Evolutionary conservation across 2,329 filamentous ascomycete species (phyloP).

Genomic region (Coleophoma eucalyptorum): DNA sequence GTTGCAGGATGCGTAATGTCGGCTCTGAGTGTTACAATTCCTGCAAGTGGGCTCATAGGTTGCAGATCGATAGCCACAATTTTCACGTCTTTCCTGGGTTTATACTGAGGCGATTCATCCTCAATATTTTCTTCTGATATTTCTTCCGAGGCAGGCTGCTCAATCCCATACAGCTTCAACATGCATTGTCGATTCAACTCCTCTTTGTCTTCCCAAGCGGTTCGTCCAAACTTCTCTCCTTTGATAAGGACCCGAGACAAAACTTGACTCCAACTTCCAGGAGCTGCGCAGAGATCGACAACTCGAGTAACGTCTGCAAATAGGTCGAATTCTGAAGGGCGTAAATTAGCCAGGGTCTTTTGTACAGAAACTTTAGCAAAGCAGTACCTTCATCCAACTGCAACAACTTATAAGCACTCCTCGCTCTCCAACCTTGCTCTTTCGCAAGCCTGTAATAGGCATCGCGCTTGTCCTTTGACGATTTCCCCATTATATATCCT

Average conservation of each 20-base stretch:
- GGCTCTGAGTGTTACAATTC: constrained; percentile 86
- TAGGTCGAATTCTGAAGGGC: constrained; percentile 75
- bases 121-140: constrained; percentile 27
- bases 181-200: constrained; percentile 60
- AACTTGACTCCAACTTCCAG: constrained; percentile 96
- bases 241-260: constrained; percentile 91
- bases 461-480: constrained; percentile 97
- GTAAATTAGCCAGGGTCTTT: background rate
- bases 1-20: constrained; percentile 98
- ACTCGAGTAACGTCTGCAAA: constrained; percentile 88
- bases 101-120: constrained; percentile 22
- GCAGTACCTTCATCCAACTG: constrained; percentile 76
- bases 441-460: constrained; percentile 97
- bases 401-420: constrained; percentile 94
- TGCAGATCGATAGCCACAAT: constrained; percentile 96
- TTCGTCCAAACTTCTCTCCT: constrained; percentile 82
- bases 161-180: constrained; percentile 33
- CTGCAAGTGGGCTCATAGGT: constrained; percentile 89
- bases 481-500: constrained; percentile 67
- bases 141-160: constrained; percentile 8
- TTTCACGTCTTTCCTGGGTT: constrained; percentile 69
- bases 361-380: constrained; percentile 2
- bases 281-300: constrained; percentile 92
- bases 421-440: constrained; percentile 96
- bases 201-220: constrained; percentile 84